These are phyloP conservation scores for Stentor roeselii DNA, from an alignment of 73 alveolate species.

Conservation along the genomic window DNA sequence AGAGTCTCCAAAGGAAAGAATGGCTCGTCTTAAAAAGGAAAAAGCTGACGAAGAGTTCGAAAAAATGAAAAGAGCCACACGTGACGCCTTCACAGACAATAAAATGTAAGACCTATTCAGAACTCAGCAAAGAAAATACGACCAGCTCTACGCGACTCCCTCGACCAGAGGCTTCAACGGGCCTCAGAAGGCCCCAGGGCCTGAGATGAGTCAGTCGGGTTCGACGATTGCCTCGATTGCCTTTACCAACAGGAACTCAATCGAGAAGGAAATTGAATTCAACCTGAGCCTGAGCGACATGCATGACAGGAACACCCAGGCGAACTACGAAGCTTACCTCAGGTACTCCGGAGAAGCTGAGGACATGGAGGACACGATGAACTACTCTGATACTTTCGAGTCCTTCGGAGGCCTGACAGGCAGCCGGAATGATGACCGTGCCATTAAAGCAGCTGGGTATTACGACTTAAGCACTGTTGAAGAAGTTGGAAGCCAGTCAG, in stretches of 20 bases:
- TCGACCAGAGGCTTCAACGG: constrained; percentile 23
- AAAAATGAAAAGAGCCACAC: constrained; percentile 33
- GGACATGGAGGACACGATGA: background rate
- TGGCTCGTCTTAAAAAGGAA: constrained; percentile 38
- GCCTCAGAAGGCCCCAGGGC: background rate
- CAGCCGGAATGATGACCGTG: background rate
- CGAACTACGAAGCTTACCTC: background rate
- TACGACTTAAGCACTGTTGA: background rate
- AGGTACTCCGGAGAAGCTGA: background rate
- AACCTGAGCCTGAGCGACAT: background rate
- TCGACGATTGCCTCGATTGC: constrained; percentile 17
- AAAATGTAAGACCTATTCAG: constrained; percentile 1
- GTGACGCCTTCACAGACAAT: constrained; percentile 32
- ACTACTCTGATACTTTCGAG: constrained; percentile 3
- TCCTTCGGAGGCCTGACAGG: background rate
- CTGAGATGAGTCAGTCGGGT: background rate
- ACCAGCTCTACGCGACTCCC: constrained; percentile 34
- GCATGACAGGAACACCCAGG: background rate
- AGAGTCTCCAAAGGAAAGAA: constrained; percentile 48
- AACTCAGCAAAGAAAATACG: constrained; percentile 39
- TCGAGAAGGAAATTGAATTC: background rate
- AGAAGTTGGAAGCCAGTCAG: background rate
- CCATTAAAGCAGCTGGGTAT: constrained; percentile 16
- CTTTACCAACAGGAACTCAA: constrained; percentile 1
- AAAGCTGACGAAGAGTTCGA: constrained; percentile 38